Base-by-base conservation (phyloP, 768 basidiomycete species). In the Boletus pseudo-olivaceus region DNA sequence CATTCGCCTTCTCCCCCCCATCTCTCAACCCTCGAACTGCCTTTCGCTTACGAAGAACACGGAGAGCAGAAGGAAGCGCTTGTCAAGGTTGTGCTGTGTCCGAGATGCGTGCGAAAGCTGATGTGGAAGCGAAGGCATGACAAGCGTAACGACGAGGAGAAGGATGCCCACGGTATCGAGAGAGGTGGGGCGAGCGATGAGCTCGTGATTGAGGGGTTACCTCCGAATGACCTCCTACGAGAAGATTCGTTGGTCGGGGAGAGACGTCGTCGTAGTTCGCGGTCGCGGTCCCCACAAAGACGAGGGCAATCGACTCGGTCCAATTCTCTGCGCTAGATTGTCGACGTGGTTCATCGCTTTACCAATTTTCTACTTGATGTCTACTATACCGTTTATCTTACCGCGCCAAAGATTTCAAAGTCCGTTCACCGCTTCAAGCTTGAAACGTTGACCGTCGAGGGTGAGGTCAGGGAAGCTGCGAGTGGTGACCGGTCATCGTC, bases 31-130 rank as follows among this genome's bases (percentile, higher is more conserved):
- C 81, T 93, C 41, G 94, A 98, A 69, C 76, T 98, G 2, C 95
- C 94, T 0, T 98, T 98, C 64, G 80, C 83, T 8, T 98, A 98
- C 69, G 73, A 79, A 20, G 96, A 98, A 65, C 82, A 82, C 12
- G 90, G 87, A 2, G 80, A 84, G 60, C 69, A 63, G 45, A 94
- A 90, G 70, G 81, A 81, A 47, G 92, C 93, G 0, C 74, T 98
- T 12, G 96, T 98, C 46, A 98, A 98, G 68, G 83, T 95, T 3
- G 92, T 92, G 2, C 72, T 98, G 32, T 98, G 96, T 66, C 70
- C 75, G 29, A 79, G 75, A 62, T 98, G 96, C 64, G 72, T 82
- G 46, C 82, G 82, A 67, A 98, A 96, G 77, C 73, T 98, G 62
- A 83, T 87, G 82, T 93, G 88, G 84, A 93, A 91, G 67, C 76